phyloP scores from a whole-genome alignment of 768 basidiomycete genomes.

The Artomyces pyxidatus region DNA sequence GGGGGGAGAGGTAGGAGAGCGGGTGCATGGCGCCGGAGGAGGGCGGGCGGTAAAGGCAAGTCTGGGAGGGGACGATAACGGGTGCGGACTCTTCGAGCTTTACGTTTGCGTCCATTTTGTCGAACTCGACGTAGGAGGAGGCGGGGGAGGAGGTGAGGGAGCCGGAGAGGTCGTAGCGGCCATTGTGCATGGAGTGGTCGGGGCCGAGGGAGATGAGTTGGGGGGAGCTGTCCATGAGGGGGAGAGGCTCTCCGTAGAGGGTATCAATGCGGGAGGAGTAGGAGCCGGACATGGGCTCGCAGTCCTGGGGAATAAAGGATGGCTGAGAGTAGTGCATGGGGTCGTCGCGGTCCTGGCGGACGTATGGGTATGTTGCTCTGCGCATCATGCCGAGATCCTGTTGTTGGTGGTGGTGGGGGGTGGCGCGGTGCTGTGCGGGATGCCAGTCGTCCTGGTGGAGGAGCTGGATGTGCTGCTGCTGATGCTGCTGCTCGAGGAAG shows the following conservation, averaged over 20 bases:
- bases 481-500: constrained; percentile 18
- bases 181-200: constrained; percentile 23
- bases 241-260: constrained; percentile 33
- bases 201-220: constrained; percentile 32
- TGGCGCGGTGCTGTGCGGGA: constrained; percentile 17
- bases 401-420: constrained; percentile 22
- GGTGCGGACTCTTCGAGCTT: constrained; percentile 60
- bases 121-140: constrained; percentile 39
- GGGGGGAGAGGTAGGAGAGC: constrained; percentile 29
- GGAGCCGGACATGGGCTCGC: constrained; percentile 26
- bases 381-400: constrained; percentile 44
- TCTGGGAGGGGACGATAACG: constrained; percentile 59
- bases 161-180: constrained; percentile 25
- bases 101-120: constrained; percentile 37
- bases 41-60: constrained; percentile 37
- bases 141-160: constrained; percentile 32
- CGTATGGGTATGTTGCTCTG: constrained; percentile 70
- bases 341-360: constrained; percentile 61
- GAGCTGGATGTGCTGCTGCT: constrained; percentile 18
- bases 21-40: constrained; percentile 23
- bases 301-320: constrained; percentile 37
- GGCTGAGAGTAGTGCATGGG: constrained; percentile 29
- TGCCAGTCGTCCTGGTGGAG: constrained; percentile 16
- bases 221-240: constrained; percentile 28
- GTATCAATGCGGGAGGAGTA: constrained; percentile 27